Percentiles rank a stretch among this genome's conserved stretches.
Conservation (phyloP, 2,329 filamentous ascomycete genomes). For the Alternaria solani region DNA sequence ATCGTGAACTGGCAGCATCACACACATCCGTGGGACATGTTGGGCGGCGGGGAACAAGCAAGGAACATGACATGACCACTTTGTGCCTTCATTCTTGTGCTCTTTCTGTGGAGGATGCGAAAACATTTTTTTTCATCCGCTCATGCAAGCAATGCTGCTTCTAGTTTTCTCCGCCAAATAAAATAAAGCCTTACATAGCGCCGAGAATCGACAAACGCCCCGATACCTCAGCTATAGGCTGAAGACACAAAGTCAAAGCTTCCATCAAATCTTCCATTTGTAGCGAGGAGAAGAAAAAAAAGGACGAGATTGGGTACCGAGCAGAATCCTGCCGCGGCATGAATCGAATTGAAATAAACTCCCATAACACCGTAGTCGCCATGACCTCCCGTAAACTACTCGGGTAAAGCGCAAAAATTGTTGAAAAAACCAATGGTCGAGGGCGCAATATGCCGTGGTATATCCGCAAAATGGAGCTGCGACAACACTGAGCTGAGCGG, state of each 20-base stretch:
- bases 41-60: neutral
- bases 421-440: slow-evolving; percentile 2
- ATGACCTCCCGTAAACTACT: neutral
- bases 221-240: slow-evolving; percentile 11
- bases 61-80: neutral
- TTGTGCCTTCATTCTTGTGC: slow-evolving; percentile 1
- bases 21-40: neutral
- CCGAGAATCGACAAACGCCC: slow-evolving; percentile 2
- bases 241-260: neutral
- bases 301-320: neutral
- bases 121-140: neutral
- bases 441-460: slow-evolving; percentile 18
- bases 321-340: slow-evolving; percentile 5
- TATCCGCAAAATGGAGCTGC: slow-evolving; percentile 14
- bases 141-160: slow-evolving; percentile 5
- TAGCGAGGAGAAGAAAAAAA: neutral
- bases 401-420: slow-evolving; percentile 1
- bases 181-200: slow-evolving; percentile 10
- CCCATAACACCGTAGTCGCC: slow-evolving; percentile 9
- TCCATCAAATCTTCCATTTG: neutral
- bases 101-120: neutral
- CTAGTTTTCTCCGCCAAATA: slow-evolving; percentile 3
- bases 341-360: slow-evolving; percentile 3
- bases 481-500: slow-evolving; percentile 8
- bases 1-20: neutral